Base-by-base conservation (phyloP, 2,329 filamentous ascomycete species). In the Graphiopsis chlorocephala region DNA sequence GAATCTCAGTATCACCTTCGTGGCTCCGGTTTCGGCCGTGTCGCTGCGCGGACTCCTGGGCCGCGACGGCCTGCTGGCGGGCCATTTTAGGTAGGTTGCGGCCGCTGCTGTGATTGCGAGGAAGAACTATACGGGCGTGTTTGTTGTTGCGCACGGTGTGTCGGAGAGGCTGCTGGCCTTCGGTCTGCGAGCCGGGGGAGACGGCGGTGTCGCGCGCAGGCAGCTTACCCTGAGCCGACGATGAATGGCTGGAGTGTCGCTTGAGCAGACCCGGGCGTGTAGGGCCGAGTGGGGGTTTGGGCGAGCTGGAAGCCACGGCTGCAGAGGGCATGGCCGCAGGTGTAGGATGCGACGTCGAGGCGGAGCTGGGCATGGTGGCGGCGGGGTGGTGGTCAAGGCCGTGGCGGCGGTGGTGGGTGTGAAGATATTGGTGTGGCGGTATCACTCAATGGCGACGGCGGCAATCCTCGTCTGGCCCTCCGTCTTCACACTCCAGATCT, bases 1-100 rank as follows among this genome's bases (percentile, higher is more conserved):
- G 68, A 45, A 76, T 76, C 66, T 75, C 74, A 23, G 73, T 75
- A 63, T 76, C 74, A 45, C 69, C 70, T 56, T 75, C 73, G 61
- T 75, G 71, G 33, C 69, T 70, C 28, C 69, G 66, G 64, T 72
- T 68, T 31, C 72, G 69, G 57, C 66, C 57, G 57, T 74, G 72
- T 29, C 66, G 65, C 26, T 71, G 68, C 12, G 71, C 70, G 10
- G 59, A 58, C 25, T 66, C 67, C 26, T 67, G 66, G 15, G 63
- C 63, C 6, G 50, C 57, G 23, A 59, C 48, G 38, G 61, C 35
- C 28, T 68, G 64, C 55, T 72, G 71, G 14, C 68, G 69, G 17
- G 68, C 69, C 62, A 74, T 67, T 59, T 72, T 73, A 38, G 69
- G 64, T 56, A 75, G 67, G 53, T 75, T 76, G 38, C 74, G 71